A percentile compares a stretch with the other conserved stretches of the same genome.
phyloP scores from a whole-genome alignment of 768 basidiomycete genomes.

The Suillus subaureus region DNA sequence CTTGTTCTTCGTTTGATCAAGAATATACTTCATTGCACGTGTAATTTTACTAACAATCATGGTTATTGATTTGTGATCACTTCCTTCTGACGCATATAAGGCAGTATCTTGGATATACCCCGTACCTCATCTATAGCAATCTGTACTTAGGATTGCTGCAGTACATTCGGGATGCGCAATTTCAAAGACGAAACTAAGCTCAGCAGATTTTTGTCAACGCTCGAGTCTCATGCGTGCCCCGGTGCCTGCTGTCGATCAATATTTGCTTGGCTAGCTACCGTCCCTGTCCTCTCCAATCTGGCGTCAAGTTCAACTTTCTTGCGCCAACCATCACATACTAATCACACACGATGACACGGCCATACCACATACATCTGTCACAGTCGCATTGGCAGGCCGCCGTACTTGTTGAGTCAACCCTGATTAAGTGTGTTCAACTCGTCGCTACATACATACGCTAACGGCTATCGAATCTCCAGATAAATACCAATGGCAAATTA shows the following conservation, averaged over 20 bases:
- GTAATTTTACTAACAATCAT: background rate
- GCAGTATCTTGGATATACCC: background rate
- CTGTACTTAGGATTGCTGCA: background rate
- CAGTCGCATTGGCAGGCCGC: background rate
- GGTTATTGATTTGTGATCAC: background rate
- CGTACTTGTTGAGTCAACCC: background rate
- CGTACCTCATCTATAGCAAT: background rate
- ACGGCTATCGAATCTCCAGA: background rate
- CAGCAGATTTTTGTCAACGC: background rate
- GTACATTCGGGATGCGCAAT: background rate
- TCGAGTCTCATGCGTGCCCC: background rate
- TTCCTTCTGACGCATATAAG: background rate
- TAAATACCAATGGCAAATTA: background rate
- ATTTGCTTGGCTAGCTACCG: background rate
- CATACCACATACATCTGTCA: background rate
- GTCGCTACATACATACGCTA: background rate
- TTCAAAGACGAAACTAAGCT: background rate
- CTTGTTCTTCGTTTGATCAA: background rate
- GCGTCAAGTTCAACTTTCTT: background rate
- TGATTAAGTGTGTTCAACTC: background rate
- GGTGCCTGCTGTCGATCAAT: background rate
- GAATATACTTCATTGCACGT: background rate
- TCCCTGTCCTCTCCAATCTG: background rate
- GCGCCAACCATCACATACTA: background rate
- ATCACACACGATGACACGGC: background rate